Percentiles rank a stretch among this genome's conserved stretches.
Evolutionary conservation across 306 rosid species (phyloP).

Genomic region (Erythrophleum fordii): DNA sequence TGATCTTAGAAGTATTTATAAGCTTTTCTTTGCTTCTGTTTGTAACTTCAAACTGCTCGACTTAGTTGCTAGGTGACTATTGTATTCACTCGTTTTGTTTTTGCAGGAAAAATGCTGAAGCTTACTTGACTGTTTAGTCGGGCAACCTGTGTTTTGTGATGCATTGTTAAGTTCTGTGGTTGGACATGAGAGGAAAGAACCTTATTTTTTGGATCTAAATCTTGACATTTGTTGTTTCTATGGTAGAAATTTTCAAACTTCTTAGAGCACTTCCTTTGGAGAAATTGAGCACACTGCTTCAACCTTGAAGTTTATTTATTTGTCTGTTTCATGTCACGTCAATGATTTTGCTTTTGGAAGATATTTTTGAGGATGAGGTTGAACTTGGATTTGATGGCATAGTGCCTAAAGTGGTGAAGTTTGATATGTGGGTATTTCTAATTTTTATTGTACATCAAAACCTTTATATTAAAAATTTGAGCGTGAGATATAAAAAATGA

Average conservation of each 20-base stretch:
- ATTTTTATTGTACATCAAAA: no score
- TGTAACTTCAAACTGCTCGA: conserved; percentile 18
- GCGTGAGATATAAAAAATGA: no score
- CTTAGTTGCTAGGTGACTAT: conserved; percentile 26
- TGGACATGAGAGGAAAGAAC: background rate
- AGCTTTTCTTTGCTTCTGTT: background rate
- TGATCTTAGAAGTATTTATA: conserved; percentile 31
- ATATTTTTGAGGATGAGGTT: no score
- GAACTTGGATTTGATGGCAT: background rate
- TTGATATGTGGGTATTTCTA: no score
- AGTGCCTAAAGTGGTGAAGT: no score
- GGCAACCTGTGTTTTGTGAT: background rate
- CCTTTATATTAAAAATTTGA: no score
- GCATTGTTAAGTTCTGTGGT: background rate
- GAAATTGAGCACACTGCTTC: background rate
- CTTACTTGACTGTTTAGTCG: background rate
- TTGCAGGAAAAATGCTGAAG: conserved; percentile 15
- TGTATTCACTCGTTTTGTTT: conserved; percentile 12
- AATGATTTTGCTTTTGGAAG: background rate
- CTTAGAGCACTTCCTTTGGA: background rate
- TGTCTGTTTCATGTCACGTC: background rate
- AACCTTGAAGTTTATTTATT: background rate
- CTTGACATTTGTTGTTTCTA: background rate
- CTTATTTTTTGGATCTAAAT: background rate
- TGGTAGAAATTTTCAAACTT: background rate